Evolutionary conservation across 108 stramenopile genomes (phyloP).

Genomic region (Nitzschia inconspicua): DNA sequence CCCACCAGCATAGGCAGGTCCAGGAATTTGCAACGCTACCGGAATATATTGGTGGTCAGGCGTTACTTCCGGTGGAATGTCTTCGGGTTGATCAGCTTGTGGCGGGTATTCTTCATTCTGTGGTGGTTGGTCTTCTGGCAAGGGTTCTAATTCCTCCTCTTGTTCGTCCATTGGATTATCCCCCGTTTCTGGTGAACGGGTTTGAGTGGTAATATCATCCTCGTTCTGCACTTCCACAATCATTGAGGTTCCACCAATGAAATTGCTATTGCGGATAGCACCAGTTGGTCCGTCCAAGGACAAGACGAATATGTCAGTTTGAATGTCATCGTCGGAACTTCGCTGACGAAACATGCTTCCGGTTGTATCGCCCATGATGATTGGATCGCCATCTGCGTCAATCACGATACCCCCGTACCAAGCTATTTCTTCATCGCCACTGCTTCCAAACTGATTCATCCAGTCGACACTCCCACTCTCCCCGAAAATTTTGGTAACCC

Average conservation of each 20-base stretch:
- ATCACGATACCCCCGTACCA: constrained; percentile 12
- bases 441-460: constrained; percentile 33
- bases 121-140: too few relatives aligned
- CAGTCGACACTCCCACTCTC: constrained; percentile 12
- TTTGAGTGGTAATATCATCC: too few relatives aligned
- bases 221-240: too few relatives aligned
- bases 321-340: not conserved
- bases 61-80: not conserved
- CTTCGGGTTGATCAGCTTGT: not conserved
- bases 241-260: constrained; percentile 10
- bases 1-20: constrained; percentile 12
- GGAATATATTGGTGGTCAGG: not conserved
- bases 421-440: constrained; percentile 23
- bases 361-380: constrained; percentile 33
- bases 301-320: constrained; percentile 20
- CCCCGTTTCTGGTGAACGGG: too few relatives aligned
- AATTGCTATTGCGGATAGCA: not conserved
- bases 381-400: constrained; percentile 28
- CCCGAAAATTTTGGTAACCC: constrained; percentile 7
- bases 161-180: too few relatives aligned
- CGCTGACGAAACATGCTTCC: constrained; percentile 26
- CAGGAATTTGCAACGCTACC: not conserved
- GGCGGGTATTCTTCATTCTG: not conserved
- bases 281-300: constrained; percentile 5
- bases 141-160: too few relatives aligned